Evolutionary conservation across 495 filamentous ascomycete species (phyloP), one percentile per base, ranked within the genome.

Genomic region (Aspergillus nidulans): DNA sequence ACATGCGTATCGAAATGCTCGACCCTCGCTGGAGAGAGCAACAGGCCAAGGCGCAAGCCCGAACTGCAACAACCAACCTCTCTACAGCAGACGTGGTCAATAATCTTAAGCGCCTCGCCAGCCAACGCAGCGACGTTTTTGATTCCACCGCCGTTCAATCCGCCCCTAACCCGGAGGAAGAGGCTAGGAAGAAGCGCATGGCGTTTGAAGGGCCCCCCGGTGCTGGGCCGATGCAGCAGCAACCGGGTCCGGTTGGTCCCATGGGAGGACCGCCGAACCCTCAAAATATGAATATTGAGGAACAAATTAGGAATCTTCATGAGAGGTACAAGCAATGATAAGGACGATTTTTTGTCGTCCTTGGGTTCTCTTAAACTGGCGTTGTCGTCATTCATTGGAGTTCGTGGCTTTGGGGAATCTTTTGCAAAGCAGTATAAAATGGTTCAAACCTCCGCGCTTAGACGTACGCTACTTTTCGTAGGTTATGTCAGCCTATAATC

Each of bases 1-100:
- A 98, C 70, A 96, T 98, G 86, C 83, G 88, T 64, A 96, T 96
- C 67, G 94, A 98, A 69, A 80, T 97, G 13, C 84, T 98, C 46
- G 94, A 97, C 66, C 92, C 94, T 0, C 83, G 87, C 30, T 98
- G 95, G 94, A 94, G 95, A 69, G 91, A 97, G 66, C 91, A 97
- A 68, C 88, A 89, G 49, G 88, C 87, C 55, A 95, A 95, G 64
- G 83, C 87, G 12, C 90, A 95, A 20, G 84, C 87, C 10, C 83
- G 94, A 53, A 89, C 83, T 60, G 82, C 90, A 7, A 91, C 90
- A 0, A 96, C 91, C 24, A 97, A 96, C 57, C 74, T 98, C 4
- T 88, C 85, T 4, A 95, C 89, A 15, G 78, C 77, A 28, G 92
- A 97, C 61, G 92, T 95, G 23, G 92, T 91, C 55, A 89, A 87